These are phyloP conservation scores for Pythium brassicae DNA, from an alignment of 352 stramenopile genomes.

Conservation along the genomic window DNA sequence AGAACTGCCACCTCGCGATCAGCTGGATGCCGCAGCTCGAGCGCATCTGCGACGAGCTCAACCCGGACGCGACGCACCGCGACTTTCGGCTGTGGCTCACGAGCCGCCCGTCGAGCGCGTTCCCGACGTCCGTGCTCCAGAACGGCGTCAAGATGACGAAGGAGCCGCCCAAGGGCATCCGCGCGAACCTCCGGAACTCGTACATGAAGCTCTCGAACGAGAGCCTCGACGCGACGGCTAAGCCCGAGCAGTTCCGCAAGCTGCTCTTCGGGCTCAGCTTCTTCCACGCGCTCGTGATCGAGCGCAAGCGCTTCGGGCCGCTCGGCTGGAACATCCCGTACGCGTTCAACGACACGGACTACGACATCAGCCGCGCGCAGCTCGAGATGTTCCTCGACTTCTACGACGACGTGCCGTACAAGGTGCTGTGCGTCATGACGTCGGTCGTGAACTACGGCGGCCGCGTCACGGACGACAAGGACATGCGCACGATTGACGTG, in stretches of 20 bases:
- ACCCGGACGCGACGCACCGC: conserved; percentile 80
- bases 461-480: conserved; percentile 91
- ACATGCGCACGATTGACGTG: conserved; percentile 83
- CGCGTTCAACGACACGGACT: conserved; percentile 86
- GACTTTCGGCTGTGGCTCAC: conserved; percentile 94
- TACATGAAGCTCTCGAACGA: conserved; percentile 91
- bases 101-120: conserved; percentile 55
- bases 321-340: conserved; percentile 91
- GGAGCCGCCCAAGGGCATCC: conserved; percentile 88
- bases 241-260: conserved; percentile 43
- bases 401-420: conserved; percentile 82
- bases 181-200: conserved; percentile 85
- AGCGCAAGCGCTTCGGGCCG: conserved; percentile 84
- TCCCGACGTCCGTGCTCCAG: conserved; percentile 88
- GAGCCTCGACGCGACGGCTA: conserved; percentile 18
- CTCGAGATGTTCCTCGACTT: conserved; percentile 92
- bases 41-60: conserved; percentile 88
- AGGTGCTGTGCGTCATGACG: conserved; percentile 86
- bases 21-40: conserved; percentile 92
- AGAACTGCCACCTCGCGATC: conserved; percentile 92
- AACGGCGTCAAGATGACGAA: conserved; percentile 94
- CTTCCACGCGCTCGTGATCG: conserved; percentile 72
- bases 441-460: conserved; percentile 92
- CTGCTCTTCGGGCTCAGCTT: conserved; percentile 52
- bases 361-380: conserved; percentile 70